Evolutionary conservation across 2,329 filamentous ascomycete species (phyloP).

Genomic region (Nemania sp.): DNA sequence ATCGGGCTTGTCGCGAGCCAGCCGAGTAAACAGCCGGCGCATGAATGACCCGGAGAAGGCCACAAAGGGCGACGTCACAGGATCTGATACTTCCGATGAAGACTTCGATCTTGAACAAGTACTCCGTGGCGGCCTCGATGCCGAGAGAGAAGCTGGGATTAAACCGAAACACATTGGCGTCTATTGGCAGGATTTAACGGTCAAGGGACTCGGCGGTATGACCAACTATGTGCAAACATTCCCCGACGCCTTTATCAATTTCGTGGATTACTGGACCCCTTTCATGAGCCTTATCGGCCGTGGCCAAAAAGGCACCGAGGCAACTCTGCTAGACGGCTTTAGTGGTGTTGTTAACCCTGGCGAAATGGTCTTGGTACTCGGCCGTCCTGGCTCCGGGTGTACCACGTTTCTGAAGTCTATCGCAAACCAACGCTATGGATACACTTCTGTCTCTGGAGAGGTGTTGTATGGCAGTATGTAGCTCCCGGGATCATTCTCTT

Average conservation of each 20-base stretch:
- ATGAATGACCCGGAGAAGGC: constrained; percentile 63
- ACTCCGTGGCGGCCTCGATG: constrained; percentile 70
- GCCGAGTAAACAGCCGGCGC: constrained; percentile 44
- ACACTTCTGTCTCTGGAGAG: constrained; percentile 63
- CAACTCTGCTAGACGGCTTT: constrained; percentile 74
- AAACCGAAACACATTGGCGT: constrained; percentile 79
- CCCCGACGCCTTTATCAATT: constrained; percentile 74
- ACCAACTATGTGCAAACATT: constrained; percentile 76
- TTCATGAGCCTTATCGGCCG: constrained; percentile 65
- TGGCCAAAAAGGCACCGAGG: constrained; percentile 69
- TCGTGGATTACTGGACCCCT: constrained; percentile 74
- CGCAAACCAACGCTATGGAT: constrained; percentile 65
- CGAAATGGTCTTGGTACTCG: constrained; percentile 86
- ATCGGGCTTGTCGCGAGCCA: constrained; percentile 58
- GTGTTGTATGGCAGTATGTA: constrained; percentile 76
- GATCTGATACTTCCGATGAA: constrained; percentile 53
- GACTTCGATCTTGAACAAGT: constrained; percentile 77
- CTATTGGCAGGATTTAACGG: constrained; percentile 76
- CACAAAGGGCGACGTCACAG: constrained; percentile 43
- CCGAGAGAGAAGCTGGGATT: constrained; percentile 77
- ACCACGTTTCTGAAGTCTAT: constrained; percentile 71
- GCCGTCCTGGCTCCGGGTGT: constrained; percentile 73
- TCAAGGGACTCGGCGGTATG: constrained; percentile 73
- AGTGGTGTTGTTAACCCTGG: constrained; percentile 73
- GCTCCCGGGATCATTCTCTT: no score